A percentile compares a stretch with the other conserved stretches of the same genome.
Conservation (phyloP, 345 rosid genomes). For the Camelina hispida region DNA sequence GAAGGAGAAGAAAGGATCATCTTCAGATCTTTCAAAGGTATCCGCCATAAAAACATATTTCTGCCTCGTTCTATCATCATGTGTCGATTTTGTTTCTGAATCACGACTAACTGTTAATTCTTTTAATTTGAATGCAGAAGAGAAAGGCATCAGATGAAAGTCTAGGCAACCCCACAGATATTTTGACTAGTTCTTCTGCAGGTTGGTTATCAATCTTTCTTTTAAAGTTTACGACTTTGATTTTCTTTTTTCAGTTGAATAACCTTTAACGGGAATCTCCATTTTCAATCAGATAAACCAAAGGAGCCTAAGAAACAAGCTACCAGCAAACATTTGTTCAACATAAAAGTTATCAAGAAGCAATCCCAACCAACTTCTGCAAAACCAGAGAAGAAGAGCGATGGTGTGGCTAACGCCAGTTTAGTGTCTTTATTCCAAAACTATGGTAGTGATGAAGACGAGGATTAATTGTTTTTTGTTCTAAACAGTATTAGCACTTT, state of each 20-base stretch:
- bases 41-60: slow-evolving; percentile 22
- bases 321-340: slow-evolving; percentile 43
- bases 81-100: neutral
- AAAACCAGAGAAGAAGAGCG: slow-evolving; percentile 45
- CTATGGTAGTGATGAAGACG: slow-evolving; percentile 69
- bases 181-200: slow-evolving; percentile 46
- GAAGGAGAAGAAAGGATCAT: slow-evolving; percentile 37
- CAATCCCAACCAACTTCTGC: slow-evolving; percentile 37
- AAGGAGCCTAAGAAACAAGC: slow-evolving; percentile 40
- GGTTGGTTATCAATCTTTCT: slow-evolving; percentile 46
- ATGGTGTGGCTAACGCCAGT: slow-evolving; percentile 37
- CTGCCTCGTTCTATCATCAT: slow-evolving; percentile 1
- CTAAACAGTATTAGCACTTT: slow-evolving; percentile 12
- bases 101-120: slow-evolving; percentile 16
- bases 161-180: slow-evolving; percentile 57
- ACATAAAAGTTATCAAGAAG: slow-evolving; percentile 62
- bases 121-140: slow-evolving; percentile 48
- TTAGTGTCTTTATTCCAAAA: slow-evolving; percentile 65
- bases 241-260: neutral
- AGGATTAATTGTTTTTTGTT: slow-evolving; percentile 34
- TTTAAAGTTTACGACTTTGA: slow-evolving; percentile 5
- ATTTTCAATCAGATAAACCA: slow-evolving; percentile 36
- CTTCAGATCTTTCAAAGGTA: slow-evolving; percentile 44
- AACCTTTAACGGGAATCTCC: neutral
- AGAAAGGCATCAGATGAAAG: slow-evolving; percentile 57